Conservation (phyloP, 2,329 filamentous ascomycete species). For the Fusarium sp. region DNA sequence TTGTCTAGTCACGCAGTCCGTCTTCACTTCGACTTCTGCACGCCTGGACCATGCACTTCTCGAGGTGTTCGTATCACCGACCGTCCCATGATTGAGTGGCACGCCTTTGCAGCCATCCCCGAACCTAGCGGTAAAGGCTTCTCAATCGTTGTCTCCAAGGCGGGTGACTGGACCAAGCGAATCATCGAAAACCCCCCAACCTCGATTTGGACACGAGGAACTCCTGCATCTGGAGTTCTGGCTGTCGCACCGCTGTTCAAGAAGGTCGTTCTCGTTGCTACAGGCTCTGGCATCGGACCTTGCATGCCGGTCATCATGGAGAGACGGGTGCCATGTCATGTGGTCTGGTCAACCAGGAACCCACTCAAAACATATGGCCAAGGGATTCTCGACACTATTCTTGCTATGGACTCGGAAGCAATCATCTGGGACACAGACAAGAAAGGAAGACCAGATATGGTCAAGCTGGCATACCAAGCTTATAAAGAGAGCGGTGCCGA, state of each 20-base stretch:
- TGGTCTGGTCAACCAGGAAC: slow-evolving; percentile 41
- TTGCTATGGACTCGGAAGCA: slow-evolving; percentile 26
- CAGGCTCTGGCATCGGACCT: slow-evolving; percentile 39
- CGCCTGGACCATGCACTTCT: slow-evolving; percentile 52
- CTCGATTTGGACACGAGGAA: slow-evolving; percentile 72
- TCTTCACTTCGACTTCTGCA: slow-evolving; percentile 73
- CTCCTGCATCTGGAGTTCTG: slow-evolving; percentile 66
- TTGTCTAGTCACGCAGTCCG: slow-evolving; percentile 78
- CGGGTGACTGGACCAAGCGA: slow-evolving; percentile 76
- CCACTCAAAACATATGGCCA: slow-evolving; percentile 34
- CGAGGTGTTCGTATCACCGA: slow-evolving; percentile 66
- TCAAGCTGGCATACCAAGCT: slow-evolving; percentile 59
- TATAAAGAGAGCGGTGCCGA: slow-evolving; percentile 67
- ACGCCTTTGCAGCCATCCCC: slow-evolving; percentile 77
- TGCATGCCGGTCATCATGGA: slow-evolving; percentile 40
- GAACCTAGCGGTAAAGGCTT: slow-evolving; percentile 65
- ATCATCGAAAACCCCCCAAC: slow-evolving; percentile 70
- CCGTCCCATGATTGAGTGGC: slow-evolving; percentile 73
- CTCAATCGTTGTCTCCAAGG: slow-evolving; percentile 74
- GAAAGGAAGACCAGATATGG: slow-evolving; percentile 66
- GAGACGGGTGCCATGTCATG: slow-evolving; percentile 32
- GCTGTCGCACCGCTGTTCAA: slow-evolving; percentile 38
- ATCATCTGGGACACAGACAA: slow-evolving; percentile 67
- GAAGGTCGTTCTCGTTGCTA: slow-evolving; percentile 39
- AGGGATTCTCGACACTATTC: slow-evolving; percentile 30